Evolutionary conservation across 1,284 basidiomycete genomes (phyloP).

Genomic region (Volvariella volvacea): DNA sequence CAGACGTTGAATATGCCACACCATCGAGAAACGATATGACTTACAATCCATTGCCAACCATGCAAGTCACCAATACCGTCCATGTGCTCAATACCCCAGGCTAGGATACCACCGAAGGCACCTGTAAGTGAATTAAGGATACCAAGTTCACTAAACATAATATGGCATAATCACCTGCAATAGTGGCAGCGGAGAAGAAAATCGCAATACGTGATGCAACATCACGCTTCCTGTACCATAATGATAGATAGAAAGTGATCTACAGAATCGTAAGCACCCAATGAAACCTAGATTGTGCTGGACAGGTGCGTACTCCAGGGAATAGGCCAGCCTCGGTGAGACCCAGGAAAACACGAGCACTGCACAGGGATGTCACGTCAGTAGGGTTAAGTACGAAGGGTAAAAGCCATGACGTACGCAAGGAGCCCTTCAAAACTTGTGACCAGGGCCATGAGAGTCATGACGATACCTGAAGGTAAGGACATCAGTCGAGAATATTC

Average conservation of each 20-base stretch:
- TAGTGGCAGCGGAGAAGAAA: constrained; percentile 52
- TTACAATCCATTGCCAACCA: constrained; percentile 39
- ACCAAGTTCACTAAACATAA: constrained; percentile 14
- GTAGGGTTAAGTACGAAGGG: not conserved
- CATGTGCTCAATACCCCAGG: constrained; percentile 32
- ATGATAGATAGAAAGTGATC: constrained; percentile 45
- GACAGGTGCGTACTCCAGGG: constrained; percentile 29
- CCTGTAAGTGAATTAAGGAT: too few relatives aligned
- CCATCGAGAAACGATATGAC: constrained; percentile 10
- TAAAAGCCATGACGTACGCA: constrained; percentile 22
- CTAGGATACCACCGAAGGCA: constrained; percentile 30
- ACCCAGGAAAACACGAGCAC: constrained; percentile 43
- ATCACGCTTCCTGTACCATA: constrained; percentile 49
- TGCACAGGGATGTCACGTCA: constrained; percentile 11
- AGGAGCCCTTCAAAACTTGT: constrained; percentile 27
- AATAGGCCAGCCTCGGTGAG: constrained; percentile 49
- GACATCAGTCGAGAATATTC: not conserved
- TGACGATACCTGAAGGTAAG: constrained; percentile 32
- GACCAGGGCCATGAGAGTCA: constrained; percentile 33
- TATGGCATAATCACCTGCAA: constrained; percentile 35
- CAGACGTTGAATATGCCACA: too few relatives aligned
- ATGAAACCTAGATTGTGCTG: too few relatives aligned
- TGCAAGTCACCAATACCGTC: constrained; percentile 33
- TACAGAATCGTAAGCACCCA: constrained; percentile 12
- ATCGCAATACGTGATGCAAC: constrained; percentile 46